These are phyloP conservation scores for Oryza longistaminata DNA, from an alignment of 176 grass and related monocot genomes.

Conservation along the genomic window DNA sequence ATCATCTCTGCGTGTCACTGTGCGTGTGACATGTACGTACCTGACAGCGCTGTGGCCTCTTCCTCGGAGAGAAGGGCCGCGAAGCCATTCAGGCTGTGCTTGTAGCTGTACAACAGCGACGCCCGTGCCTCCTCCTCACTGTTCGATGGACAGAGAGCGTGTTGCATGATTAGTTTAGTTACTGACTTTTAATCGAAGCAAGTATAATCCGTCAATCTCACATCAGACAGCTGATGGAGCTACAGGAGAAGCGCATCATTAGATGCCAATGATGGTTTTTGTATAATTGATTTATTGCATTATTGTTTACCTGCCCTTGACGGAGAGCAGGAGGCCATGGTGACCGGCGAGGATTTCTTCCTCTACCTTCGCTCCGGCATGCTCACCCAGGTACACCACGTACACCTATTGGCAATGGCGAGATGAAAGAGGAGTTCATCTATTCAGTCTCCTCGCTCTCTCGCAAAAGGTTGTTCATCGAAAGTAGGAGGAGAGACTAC, in stretches of 20 bases:
- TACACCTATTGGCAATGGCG: slow-evolving; percentile 47
- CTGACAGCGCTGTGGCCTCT: slow-evolving; percentile 59
- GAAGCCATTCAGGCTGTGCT: slow-evolving; percentile 90
- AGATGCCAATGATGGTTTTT: neutral
- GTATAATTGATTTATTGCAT: neutral
- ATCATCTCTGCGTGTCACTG: neutral
- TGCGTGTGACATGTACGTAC: slow-evolving; percentile 20
- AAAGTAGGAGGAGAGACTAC: neutral
- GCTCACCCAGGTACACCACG: slow-evolving; percentile 72
- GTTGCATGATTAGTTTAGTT: neutral
- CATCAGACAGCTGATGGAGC: neutral
- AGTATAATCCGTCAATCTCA: neutral
- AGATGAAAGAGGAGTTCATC: neutral
- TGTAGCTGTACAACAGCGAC: slow-evolving; percentile 91
- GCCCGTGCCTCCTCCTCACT: slow-evolving; percentile 63
- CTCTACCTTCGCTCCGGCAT: slow-evolving; percentile 44
- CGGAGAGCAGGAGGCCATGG: slow-evolving; percentile 62
- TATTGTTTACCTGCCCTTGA: slow-evolving; percentile 64
- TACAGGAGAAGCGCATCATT: neutral
- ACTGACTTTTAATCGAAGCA: neutral
- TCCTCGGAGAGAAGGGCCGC: slow-evolving; percentile 69
- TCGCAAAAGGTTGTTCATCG: too few relatives aligned
- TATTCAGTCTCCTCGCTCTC: too few relatives aligned
- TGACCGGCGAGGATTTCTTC: slow-evolving; percentile 61
- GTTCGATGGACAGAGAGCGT: neutral